Percentiles rank a stretch among this genome's conserved stretches.
Conservation (phyloP, 805 yeast species). For the Nakazawaea peltata region DNA sequence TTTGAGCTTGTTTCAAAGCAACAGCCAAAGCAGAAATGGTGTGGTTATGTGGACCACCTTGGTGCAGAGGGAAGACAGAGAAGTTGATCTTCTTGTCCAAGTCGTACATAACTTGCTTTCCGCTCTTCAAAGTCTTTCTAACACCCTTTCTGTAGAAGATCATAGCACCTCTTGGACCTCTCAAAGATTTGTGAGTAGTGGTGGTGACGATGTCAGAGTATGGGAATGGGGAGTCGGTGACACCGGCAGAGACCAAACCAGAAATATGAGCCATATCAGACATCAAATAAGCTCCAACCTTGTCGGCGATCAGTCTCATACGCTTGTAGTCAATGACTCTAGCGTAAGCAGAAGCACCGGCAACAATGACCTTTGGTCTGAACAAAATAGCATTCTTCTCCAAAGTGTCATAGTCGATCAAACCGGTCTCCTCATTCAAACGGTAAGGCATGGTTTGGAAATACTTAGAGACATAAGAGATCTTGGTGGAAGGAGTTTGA, state of each 20-base stretch:
- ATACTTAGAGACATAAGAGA: constrained; percentile 92
- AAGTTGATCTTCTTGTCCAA: constrained; percentile 94
- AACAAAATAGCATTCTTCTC: constrained; percentile 85
- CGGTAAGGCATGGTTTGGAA: constrained; percentile 99
- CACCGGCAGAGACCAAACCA: constrained; percentile 93
- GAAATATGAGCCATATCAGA: constrained; percentile 99
- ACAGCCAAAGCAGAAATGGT: constrained; percentile 96
- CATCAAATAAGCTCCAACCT: constrained; percentile 92
- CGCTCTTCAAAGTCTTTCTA: constrained; percentile 81
- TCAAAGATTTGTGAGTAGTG: constrained; percentile 95
- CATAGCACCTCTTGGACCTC: constrained; percentile 99
- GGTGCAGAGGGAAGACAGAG: constrained; percentile 99
- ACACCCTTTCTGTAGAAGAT: constrained; percentile 97
- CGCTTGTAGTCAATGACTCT: constrained; percentile 94
- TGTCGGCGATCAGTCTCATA: constrained; percentile 94
- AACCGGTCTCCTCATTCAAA: constrained; percentile 83
- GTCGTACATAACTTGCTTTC: constrained; percentile 85
- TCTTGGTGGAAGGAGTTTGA: constrained; percentile 89
- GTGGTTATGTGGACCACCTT: constrained; percentile 99
- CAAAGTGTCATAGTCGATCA: constrained; percentile 92
- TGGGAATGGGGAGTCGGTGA: constrained; percentile 93
- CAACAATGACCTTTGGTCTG: constrained; percentile 95
- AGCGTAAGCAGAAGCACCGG: constrained; percentile 98
- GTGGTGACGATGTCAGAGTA: constrained; percentile 97
- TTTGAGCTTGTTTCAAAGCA: constrained; percentile 88